Base-by-base conservation (phyloP, 345 rosid genomes). In the Isatis tinctoria region DNA sequence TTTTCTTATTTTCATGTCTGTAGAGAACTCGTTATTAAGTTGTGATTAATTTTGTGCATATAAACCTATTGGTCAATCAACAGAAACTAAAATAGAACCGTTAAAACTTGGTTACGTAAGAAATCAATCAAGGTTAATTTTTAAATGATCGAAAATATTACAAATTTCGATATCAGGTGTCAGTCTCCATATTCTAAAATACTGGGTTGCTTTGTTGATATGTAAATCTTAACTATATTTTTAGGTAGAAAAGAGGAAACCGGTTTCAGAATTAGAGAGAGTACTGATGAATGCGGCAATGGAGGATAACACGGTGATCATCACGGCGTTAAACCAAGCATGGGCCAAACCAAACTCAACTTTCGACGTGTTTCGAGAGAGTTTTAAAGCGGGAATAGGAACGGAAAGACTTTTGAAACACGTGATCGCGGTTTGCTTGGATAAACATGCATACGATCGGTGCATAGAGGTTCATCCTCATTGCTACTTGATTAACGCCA, bases 311-410 rank as follows among this genome's bases (percentile, higher is more conserved):
- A 88, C 94, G 0, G 88, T 90, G 30, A 85, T 90, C 36, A 18
- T 88, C 20, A 88, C 92, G 14, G 87, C 93, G n/a, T 37, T 86
- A 65, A 90, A 87, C 64, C 72, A 81, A 48, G 94, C 92, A 53
- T 90, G 97, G 97, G 83, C 88, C 5, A 74, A 81, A 64, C 84
- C 88, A 16, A 74, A 67, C 28, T 85, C 97, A 3, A 64, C 87
- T 6, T 48, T 88, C 45, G 94, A 87, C 33, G 52, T 90, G 39
- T 88, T 90, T 76, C 40, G 85, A 54, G 82, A 83, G 76, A 82
- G 94, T 72, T 88, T 87, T 68, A 20, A 53, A 17, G 61, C 69
- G 0, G 92, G 97, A 3, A 56, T 82, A 16, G 74, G 79, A 39
- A 90, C 92, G 0, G 18, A 54, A 7, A 63, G 67, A 28, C 83